Base-by-base conservation (phyloP, 2,329 filamentous ascomycete genomes). In the Cercospora janseana region DNA sequence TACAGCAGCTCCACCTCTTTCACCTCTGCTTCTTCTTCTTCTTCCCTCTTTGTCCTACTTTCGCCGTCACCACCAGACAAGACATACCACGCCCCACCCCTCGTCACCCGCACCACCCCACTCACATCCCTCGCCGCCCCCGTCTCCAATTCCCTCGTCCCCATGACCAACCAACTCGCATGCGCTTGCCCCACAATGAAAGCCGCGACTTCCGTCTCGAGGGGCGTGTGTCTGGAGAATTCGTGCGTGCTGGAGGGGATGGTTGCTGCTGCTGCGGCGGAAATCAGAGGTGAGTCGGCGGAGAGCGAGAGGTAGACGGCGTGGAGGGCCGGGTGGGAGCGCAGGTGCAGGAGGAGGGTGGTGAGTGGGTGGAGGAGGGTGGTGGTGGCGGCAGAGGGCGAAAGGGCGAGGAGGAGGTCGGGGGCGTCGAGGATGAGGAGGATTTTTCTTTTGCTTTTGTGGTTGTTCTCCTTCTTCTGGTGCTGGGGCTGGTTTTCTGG, bases 81-180 rank as follows among this genome's bases (percentile, higher is more conserved):
- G 79, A 84, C 54, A 91, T 91, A n/a, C n/a, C n/a, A n/a, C n/a
- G n/a, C 15, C 83, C 83, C 1, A 3, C 83, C 83, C 35, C 77
- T 75, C 13, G 86, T 91, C 42, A 93, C 76, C 58, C 90, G 79
- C 56, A 96, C 64, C 34, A 95, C 89, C 2, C 92, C 92, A 70
- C 88, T 95, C 24, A 97, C 88, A 70, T 96, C 92, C 66, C 80
- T 85, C 55, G 92, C 91, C n/a, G 84, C 83, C 0, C 92, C 92
- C 0, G 90, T 95, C 64, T 95, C 90, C 54, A 97, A 69, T 63
- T 85, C 78, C 45, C 91, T 77, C 51, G 93, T 72, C 54, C 87
- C 81, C 61, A 95, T 70, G 3, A 92, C 78, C 55, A 79, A 75
- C n/a, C 80, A 72, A 6, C 90, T 88, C 60, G 82, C 78, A 66